Evolutionary conservation across 2,329 filamentous ascomycete species (phyloP).

Genomic region (Colletotrichum higginsianum): DNA sequence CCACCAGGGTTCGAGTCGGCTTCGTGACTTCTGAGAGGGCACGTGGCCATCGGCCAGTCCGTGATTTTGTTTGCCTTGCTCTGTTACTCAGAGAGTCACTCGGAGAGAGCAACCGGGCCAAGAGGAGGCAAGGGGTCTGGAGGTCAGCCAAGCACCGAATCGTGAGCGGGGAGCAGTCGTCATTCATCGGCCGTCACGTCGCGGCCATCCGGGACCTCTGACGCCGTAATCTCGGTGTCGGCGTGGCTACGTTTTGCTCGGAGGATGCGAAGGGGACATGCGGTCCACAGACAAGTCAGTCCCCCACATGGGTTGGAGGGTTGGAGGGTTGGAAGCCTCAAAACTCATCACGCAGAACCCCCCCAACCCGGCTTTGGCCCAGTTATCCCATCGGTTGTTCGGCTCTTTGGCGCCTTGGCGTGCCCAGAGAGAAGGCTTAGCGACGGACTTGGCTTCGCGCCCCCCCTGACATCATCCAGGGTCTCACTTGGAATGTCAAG

Average conservation of each 20-base stretch:
- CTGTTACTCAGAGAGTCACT: too few relatives aligned
- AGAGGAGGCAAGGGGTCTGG: not conserved
- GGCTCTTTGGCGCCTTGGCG: slow-evolving; percentile 33
- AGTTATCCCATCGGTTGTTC: slow-evolving; percentile 23
- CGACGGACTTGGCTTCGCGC: slow-evolving; percentile 29
- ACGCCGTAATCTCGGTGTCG: slow-evolving; percentile 36
- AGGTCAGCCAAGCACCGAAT: too few relatives aligned
- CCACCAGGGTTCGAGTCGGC: not conserved
- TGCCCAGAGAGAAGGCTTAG: slow-evolving; percentile 18
- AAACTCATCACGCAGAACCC: not conserved
- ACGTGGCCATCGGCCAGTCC: slow-evolving; percentile 33
- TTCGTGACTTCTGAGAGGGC: slow-evolving; percentile 3
- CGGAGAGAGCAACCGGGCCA: not conserved
- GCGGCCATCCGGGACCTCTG: slow-evolving; percentile 4
- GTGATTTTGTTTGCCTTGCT: not conserved
- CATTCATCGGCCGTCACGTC: slow-evolving; percentile 6
- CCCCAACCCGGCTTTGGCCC: not conserved
- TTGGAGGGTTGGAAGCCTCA: slow-evolving; percentile 7
- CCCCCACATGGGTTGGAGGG: too few relatives aligned
- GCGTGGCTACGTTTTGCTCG: slow-evolving; percentile 26
- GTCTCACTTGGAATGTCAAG: not conserved
- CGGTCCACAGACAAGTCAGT: too few relatives aligned
- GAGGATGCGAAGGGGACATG: slow-evolving; percentile 1
- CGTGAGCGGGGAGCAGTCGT: not conserved
- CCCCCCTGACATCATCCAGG: slow-evolving; percentile 27